These are phyloP conservation scores for Cenchrus fungigraminus DNA, from an alignment of 176 grass and related monocot genomes.

Conservation along the genomic window DNA sequence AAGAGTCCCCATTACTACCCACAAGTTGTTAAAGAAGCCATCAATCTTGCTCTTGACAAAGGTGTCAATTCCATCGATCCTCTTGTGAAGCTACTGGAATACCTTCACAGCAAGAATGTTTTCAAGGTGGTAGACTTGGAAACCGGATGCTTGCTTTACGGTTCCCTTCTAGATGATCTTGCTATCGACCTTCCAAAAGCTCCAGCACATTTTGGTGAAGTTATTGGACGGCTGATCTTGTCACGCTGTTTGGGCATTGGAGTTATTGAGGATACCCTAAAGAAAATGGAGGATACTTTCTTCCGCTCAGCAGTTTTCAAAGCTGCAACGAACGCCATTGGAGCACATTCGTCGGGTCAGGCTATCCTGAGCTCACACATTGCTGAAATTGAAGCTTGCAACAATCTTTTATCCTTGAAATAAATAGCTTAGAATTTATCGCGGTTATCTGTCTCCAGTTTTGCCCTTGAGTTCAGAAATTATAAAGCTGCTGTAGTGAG, in stretches of 20 bases:
- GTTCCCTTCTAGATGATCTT: slow-evolving; percentile 69
- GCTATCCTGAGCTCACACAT: slow-evolving; percentile 47
- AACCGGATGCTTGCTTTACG: slow-evolving; percentile 70
- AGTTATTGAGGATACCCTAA: slow-evolving; percentile 55
- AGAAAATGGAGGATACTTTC: slow-evolving; percentile 62
- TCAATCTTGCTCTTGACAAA: slow-evolving; percentile 72
- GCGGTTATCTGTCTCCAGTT: not conserved
- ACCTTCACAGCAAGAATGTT: slow-evolving; percentile 57
- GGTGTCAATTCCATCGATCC: slow-evolving; percentile 55
- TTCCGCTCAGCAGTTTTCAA: slow-evolving; percentile 42
- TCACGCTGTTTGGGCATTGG: slow-evolving; percentile 48
- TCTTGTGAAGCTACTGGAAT: slow-evolving; percentile 61
- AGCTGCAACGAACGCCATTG: slow-evolving; percentile 46
- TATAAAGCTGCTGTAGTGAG: slow-evolving; percentile 17
- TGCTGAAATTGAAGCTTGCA: slow-evolving; percentile 51
- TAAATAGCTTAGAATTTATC: slow-evolving; percentile 25
- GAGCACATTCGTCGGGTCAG: slow-evolving; percentile 50
- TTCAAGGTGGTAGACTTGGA: slow-evolving; percentile 57
- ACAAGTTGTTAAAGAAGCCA: slow-evolving; percentile 82
- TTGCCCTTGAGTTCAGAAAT: not conserved
- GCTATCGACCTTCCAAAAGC: slow-evolving; percentile 81
- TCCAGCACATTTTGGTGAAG: slow-evolving; percentile 73
- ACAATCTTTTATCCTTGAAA: slow-evolving; percentile 38
- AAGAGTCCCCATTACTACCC: slow-evolving; percentile 58
- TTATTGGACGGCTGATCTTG: slow-evolving; percentile 59